Conservation (phyloP, 768 basidiomycete species). For the Tylopilus sp. region DNA sequence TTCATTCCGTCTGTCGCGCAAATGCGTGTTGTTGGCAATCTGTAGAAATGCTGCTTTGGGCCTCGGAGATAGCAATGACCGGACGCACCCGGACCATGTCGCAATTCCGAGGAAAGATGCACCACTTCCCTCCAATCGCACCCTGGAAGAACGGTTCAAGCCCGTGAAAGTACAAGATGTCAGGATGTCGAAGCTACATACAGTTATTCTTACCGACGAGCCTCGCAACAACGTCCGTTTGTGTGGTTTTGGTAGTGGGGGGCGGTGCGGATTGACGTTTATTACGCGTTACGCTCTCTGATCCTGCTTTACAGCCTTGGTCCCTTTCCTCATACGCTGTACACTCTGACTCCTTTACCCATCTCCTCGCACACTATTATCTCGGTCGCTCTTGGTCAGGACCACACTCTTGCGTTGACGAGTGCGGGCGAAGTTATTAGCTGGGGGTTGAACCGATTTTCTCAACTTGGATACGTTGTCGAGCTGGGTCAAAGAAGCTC, state of each 20-base stretch:
- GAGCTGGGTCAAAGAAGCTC: conserved; percentile 49
- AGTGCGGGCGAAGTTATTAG: conserved; percentile 77
- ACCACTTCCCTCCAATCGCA: conserved; percentile 12
- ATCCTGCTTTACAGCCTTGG: conserved; percentile 53
- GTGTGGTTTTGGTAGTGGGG: conserved; percentile 88
- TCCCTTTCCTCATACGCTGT: conserved; percentile 73
- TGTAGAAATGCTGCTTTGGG: conserved; percentile 86
- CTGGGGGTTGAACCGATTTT: conserved; percentile 89
- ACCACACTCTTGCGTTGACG: conserved; percentile 89
- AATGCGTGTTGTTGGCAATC: background rate
- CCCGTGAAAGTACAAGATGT: conserved; percentile 63
- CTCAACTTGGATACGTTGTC: conserved; percentile 83
- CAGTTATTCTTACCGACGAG: conserved; percentile 76
- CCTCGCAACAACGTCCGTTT: conserved; percentile 67
- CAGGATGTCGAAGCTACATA: conserved; percentile 86
- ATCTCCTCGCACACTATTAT: conserved; percentile 55
- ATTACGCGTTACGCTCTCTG: background rate
- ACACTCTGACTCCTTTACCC: conserved; percentile 57
- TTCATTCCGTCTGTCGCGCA: background rate
- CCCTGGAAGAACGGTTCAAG: conserved; percentile 50
- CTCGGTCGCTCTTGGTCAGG: conserved; percentile 83
- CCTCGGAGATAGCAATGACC: conserved; percentile 74
- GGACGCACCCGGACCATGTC: conserved; percentile 75
- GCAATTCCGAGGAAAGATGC: conserved; percentile 34
- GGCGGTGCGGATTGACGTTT: conserved; percentile 52